These are phyloP conservation scores for Verticillium isaacii DNA, from an alignment of 2,329 filamentous ascomycete genomes.

Conservation along the genomic window DNA sequence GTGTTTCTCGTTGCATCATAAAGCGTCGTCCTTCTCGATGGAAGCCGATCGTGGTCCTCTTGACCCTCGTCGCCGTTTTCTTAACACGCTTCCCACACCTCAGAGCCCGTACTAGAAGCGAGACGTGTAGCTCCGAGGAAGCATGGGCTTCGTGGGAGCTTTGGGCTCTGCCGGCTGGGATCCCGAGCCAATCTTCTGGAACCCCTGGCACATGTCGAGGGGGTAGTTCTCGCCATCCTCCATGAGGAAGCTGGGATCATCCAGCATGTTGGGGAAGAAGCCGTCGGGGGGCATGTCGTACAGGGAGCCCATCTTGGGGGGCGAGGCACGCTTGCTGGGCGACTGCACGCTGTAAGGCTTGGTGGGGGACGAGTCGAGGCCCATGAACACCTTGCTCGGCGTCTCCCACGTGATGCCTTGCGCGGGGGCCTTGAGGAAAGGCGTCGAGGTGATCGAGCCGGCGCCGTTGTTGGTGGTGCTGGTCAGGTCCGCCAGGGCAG, in stretches of 20 bases:
- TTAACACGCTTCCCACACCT: background rate
- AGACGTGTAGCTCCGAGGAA: constrained; percentile 29
- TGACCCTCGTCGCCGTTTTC: background rate
- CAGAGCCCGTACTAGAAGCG: constrained; percentile 22
- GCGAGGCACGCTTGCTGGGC: constrained; percentile 31
- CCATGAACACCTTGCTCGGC: constrained; percentile 53
- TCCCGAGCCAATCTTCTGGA: constrained; percentile 65
- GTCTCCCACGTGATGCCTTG: constrained; percentile 41
- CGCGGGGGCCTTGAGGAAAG: constrained; percentile 44
- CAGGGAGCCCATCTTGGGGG: constrained; percentile 40
- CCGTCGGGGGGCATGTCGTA: constrained; percentile 30
- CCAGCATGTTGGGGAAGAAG: constrained; percentile 31
- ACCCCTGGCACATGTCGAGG: constrained; percentile 70
- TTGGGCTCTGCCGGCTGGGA: constrained; percentile 24
- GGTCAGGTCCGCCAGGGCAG: constrained; percentile 53
- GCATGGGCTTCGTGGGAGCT: constrained; percentile 27
- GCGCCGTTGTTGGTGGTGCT: constrained; percentile 28
- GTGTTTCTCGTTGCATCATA: constrained; percentile 15
- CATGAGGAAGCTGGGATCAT: constrained; percentile 49
- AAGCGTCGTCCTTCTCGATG: constrained; percentile 8
- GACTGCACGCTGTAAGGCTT: constrained; percentile 31
- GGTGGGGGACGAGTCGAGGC: constrained; percentile 46
- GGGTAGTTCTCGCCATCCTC: constrained; percentile 56
- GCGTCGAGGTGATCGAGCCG: constrained; percentile 45
- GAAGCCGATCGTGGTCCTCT: background rate